Percentiles rank a stretch among this genome's conserved stretches.
Evolutionary conservation across 2,329 filamentous ascomycete species (phyloP).

Genomic region (Cadophora malorum): DNA sequence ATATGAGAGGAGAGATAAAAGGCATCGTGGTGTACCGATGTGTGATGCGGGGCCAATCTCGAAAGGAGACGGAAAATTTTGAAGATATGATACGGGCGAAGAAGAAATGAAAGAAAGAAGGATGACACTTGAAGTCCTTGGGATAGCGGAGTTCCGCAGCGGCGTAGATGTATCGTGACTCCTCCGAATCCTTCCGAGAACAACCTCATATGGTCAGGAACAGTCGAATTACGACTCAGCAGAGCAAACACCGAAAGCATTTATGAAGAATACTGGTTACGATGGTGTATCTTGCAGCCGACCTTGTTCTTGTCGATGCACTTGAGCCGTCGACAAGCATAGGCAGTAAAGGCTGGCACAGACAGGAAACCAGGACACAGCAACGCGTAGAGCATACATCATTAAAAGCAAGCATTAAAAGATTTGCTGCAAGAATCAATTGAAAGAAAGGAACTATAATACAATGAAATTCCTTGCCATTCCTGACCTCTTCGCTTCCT

Average conservation of each 20-base stretch:
- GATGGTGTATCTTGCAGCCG: background rate
- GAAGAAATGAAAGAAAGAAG: background rate
- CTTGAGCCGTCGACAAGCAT: background rate
- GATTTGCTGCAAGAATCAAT: no score
- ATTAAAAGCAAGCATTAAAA: background rate
- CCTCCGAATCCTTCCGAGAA: background rate
- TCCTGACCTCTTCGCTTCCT: no score
- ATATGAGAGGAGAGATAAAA: background rate
- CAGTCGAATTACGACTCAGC: background rate
- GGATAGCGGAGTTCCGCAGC: background rate
- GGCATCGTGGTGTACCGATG: background rate
- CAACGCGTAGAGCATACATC: background rate
- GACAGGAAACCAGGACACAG: background rate
- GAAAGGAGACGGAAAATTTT: background rate
- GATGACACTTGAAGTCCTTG: background rate
- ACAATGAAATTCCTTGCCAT: no score
- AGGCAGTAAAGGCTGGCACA: background rate
- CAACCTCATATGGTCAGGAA: background rate
- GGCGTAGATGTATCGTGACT: background rate
- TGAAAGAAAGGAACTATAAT: no score
- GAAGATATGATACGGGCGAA: background rate
- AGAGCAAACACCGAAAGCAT: background rate
- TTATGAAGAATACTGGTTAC: background rate
- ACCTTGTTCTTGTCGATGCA: background rate
- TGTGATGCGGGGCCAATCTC: background rate